Evolutionary conservation across 169 alveolate species (phyloP).

Genomic region (Cryptosporidium andersoni): DNA sequence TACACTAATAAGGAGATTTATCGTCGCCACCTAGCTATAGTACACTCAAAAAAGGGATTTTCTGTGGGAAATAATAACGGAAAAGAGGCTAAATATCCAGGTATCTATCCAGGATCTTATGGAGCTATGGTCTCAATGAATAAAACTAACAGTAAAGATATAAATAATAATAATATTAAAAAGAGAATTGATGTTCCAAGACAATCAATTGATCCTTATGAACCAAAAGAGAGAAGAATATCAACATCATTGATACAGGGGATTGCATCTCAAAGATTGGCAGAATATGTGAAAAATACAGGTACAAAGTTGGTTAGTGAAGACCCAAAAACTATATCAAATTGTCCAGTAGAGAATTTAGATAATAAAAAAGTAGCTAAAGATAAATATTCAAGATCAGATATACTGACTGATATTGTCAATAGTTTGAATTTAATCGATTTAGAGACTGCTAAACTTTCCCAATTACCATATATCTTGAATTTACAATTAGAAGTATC

Average conservation of each 20-base stretch:
- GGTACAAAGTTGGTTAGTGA: conserved; percentile 53
- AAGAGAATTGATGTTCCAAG: conserved; percentile 59
- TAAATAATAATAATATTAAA: not conserved
- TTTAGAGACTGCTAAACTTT: conserved; percentile 45
- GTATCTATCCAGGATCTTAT: conserved; percentile 19
- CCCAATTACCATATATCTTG: conserved; percentile 57
- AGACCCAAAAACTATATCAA: conserved; percentile 7
- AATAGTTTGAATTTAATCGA: conserved; percentile 27
- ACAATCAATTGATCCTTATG: conserved; percentile 61
- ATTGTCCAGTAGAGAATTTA: not conserved
- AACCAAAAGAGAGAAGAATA: conserved; percentile 37
- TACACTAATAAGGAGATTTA: conserved; percentile 53
- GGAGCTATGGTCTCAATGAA: not conserved
- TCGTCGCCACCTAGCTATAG: conserved; percentile 50
- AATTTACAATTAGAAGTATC: conserved; percentile 63
- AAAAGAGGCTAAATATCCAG: conserved; percentile 14
- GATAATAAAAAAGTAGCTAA: not conserved
- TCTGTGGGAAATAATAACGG: conserved; percentile 10
- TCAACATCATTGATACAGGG: conserved; percentile 31
- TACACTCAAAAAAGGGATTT: conserved; percentile 27
- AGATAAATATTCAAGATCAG: not conserved
- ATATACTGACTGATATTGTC: conserved; percentile 5
- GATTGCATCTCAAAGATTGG: conserved; percentile 63
- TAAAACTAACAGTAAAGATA: conserved; percentile 18
- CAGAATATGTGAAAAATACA: conserved; percentile 50